These are phyloP conservation scores for Pyropia yezoensis DNA, from an alignment of 23 red algal genomes.

Conservation along the genomic window DNA sequence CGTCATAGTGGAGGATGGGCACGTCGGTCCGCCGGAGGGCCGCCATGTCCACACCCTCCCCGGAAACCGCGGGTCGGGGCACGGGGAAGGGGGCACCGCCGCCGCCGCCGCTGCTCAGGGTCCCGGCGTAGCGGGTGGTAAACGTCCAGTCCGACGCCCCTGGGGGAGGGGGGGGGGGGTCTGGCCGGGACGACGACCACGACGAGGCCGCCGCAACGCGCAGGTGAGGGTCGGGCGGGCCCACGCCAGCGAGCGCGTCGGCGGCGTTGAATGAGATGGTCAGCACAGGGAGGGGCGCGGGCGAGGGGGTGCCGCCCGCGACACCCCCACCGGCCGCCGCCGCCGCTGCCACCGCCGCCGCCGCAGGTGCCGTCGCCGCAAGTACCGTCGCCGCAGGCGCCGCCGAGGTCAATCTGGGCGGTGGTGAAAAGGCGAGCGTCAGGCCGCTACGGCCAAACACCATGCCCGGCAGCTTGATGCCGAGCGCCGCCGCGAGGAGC, in stretches of 20 bases:
- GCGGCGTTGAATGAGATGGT: constrained; percentile 29
- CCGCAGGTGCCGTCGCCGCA: no score
- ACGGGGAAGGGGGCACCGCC: background rate
- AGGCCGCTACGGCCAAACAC: constrained; percentile 41
- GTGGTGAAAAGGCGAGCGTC: constrained; percentile 1
- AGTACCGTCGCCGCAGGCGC: no score
- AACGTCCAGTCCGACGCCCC: constrained; percentile 74
- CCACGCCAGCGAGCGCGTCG: constrained; percentile 40
- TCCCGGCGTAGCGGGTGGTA: constrained; percentile 51
- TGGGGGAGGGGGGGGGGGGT: constrained; percentile 10
- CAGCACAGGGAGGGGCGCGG: background rate
- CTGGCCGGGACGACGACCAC: constrained; percentile 27
- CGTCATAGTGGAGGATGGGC: constrained; percentile 50
- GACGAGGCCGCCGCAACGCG: constrained; percentile 31
- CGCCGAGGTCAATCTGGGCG: background rate
- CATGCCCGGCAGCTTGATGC: constrained; percentile 66
- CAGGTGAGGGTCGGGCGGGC: constrained; percentile 28
- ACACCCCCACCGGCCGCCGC: no score
- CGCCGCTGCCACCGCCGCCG: no score
- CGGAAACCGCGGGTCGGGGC: background rate
- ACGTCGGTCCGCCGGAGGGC: constrained; percentile 45
- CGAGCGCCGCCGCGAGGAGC: constrained; percentile 16
- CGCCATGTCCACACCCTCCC: constrained; percentile 42
- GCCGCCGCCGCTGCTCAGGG: constrained; percentile 4
- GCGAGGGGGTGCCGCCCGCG: background rate